Percentiles rank a stretch among this genome's conserved stretches.
phyloP scores from a whole-genome alignment of 495 filamentous ascomycete species.

The Usnea hakonensis region DNA sequence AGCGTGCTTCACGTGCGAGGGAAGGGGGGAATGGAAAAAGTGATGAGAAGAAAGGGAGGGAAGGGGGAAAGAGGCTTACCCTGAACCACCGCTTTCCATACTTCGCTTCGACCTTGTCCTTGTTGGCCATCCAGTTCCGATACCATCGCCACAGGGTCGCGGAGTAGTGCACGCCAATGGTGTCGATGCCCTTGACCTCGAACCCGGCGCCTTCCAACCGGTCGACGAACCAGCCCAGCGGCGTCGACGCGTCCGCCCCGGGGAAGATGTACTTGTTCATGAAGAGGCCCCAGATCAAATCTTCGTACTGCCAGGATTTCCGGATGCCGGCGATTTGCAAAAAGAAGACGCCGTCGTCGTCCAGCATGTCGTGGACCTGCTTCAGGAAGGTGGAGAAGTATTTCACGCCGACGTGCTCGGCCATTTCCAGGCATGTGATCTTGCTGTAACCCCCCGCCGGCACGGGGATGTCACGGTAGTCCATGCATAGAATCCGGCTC shows the following conservation, averaged over 20 bases:
- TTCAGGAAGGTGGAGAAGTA: constrained; percentile 53
- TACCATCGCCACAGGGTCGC: constrained; percentile 98
- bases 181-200: constrained; percentile 60
- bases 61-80: constrained; percentile 49
- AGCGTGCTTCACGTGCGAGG: no score
- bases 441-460: constrained; percentile 55
- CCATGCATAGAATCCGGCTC: constrained; percentile 57
- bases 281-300: constrained; percentile 67
- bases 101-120: constrained; percentile 89
- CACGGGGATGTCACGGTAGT: constrained; percentile 62
- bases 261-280: constrained; percentile 76
- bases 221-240: constrained; percentile 57
- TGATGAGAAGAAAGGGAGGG: neutral
- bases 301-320: constrained; percentile 67
- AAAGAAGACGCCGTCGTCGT: constrained; percentile 66
- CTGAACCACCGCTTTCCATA: constrained; percentile 95
- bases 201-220: constrained; percentile 59
- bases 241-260: constrained; percentile 60
- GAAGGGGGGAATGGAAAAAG: no score
- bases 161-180: constrained; percentile 93
- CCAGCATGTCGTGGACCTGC: constrained; percentile 62
- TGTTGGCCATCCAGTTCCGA: constrained; percentile 95
- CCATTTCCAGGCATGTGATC: constrained; percentile 72
- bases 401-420: constrained; percentile 65
- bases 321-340: constrained; percentile 62